A percentile compares a stretch with the other conserved stretches of the same genome.
Conservation (phyloP, 2,329 filamentous ascomycete genomes). For the Phoma sp. region DNA sequence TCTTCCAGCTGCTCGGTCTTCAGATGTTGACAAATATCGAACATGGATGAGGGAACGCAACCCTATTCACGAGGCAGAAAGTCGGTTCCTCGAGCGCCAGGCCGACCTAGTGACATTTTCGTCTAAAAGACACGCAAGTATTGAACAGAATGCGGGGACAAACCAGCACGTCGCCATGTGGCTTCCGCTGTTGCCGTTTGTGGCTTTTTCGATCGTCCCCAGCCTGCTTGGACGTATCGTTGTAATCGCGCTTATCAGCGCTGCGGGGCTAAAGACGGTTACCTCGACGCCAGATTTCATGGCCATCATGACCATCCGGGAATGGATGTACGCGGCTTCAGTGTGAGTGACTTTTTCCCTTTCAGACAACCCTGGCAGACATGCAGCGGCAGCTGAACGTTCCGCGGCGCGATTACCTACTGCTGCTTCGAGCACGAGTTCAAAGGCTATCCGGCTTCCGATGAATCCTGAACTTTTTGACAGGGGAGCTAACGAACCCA, state of each 20-base stretch:
- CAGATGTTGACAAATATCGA: conserved; percentile 62
- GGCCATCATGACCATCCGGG: conserved; percentile 43
- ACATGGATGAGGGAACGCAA: conserved; percentile 61
- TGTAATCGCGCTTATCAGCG: conserved; percentile 47
- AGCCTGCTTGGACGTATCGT: conserved; percentile 49
- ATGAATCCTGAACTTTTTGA: conserved; percentile 23
- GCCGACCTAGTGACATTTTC: conserved; percentile 60
- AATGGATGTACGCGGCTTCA: conserved; percentile 49
- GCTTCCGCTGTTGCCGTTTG: conserved; percentile 48
- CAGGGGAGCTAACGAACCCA: conserved; percentile 42
- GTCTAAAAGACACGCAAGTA: conserved; percentile 24
- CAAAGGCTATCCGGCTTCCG: neutral
- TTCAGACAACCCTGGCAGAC: conserved; percentile 7
- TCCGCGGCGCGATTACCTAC: neutral
- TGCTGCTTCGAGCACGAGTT: neutral
- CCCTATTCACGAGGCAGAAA: conserved; percentile 65
- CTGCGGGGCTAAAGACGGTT: conserved; percentile 43
- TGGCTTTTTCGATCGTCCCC: conserved; percentile 52
- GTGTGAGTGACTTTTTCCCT: conserved; percentile 46
- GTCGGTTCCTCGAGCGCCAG: conserved; percentile 62
- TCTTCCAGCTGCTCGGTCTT: conserved; percentile 55
- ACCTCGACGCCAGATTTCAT: conserved; percentile 43
- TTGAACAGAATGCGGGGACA: conserved; percentile 17
- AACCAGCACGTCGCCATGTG: conserved; percentile 38
- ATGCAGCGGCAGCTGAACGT: neutral